Base-by-base conservation (phyloP, 2,329 filamentous ascomycete species). In the Aspergillus tanneri region DNA sequence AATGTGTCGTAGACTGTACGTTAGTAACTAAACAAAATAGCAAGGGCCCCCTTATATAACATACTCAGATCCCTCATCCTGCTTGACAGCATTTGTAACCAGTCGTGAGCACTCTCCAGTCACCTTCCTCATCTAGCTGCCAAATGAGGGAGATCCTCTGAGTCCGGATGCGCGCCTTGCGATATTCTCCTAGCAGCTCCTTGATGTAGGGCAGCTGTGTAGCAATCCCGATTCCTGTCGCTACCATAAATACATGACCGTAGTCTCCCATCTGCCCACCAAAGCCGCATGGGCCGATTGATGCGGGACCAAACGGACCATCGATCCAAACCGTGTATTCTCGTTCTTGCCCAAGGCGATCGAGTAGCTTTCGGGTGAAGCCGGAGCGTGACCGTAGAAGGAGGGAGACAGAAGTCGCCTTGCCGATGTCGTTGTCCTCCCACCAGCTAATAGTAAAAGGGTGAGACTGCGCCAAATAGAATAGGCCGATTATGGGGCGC, bases 181-280 rank as follows among this genome's bases (percentile, higher is more conserved):
- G 46, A 40, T 61, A 58, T 12, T 57, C 51, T 16, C 66, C 49
- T 10, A 72, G 52, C 6, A 72, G 53, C 46, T 68, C 52, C 28
- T 66, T 67, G 9, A 72, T 57, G 50, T 68, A 69, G 9, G 57
- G 63, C 32, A 71, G 47, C 30, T 66, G 52, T 30, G 61, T 58
- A n/a, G 56, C 53, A 28, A 72, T 70, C 1, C 66, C 58, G 22
- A 69, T 69, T 14, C 62, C 58, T 19, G 56, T 71, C 10, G 63
- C 54, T 22, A 70, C 52, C 50, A 72, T 66, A 5, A 72, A 53
- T n/a, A 71, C 49, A 47, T 55, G 55, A 34, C 65, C 46, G 52
- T 63, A 71, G 22, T 55, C 43, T 39, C 46, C 32, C 12, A 52
- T 25, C 28, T 65, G 36, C 1, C 50, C 44, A 24, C 63, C 50